These are phyloP conservation scores for Bipolaris gigantea DNA, from an alignment of 2,329 filamentous ascomycete genomes.

Conservation along the genomic window DNA sequence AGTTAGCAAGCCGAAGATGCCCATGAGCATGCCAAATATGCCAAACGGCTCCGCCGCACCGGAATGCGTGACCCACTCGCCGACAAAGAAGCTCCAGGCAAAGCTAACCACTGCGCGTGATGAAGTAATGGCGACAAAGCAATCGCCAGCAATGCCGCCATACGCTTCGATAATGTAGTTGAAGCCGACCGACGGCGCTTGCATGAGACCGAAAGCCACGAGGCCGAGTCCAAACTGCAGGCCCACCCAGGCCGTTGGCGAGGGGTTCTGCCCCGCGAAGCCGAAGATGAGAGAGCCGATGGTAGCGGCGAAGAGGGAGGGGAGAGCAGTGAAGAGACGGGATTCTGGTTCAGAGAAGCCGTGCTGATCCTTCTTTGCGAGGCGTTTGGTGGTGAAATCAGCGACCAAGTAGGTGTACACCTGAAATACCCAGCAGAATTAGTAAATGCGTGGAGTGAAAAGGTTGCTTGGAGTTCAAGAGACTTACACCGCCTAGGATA, in stretches of 20 bases:
- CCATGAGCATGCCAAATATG: slow-evolving; percentile 57
- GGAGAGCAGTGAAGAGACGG: slow-evolving; percentile 45
- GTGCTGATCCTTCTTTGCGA: slow-evolving; percentile 40
- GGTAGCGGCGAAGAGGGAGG: slow-evolving; percentile 43
- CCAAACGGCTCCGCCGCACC: slow-evolving; percentile 57
- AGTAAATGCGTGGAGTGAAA: not conserved
- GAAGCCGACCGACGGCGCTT: slow-evolving; percentile 49
- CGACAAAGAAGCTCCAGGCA: slow-evolving; percentile 59
- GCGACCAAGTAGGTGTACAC: slow-evolving; percentile 44
- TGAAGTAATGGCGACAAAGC: slow-evolving; percentile 58
- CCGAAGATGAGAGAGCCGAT: slow-evolving; percentile 46
- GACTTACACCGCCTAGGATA: slow-evolving; percentile 37
- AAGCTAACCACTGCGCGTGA: slow-evolving; percentile 55
- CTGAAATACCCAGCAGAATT: not conserved
- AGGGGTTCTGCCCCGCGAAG: slow-evolving; percentile 45
- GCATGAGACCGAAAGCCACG: slow-evolving; percentile 47
- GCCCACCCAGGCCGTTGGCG: slow-evolving; percentile 44
- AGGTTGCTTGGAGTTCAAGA: not conserved
- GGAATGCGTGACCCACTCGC: slow-evolving; percentile 49
- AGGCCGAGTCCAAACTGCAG: slow-evolving; percentile 46
- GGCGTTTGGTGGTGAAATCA: slow-evolving; percentile 44
- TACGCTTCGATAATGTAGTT: slow-evolving; percentile 58
- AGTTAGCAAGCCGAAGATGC: slow-evolving; percentile 48
- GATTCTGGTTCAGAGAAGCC: slow-evolving; percentile 48
- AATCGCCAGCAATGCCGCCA: slow-evolving; percentile 52